These are phyloP conservation scores for Panaeolus papilionaceus DNA, from an alignment of 768 basidiomycete species.

Conservation along the genomic window DNA sequence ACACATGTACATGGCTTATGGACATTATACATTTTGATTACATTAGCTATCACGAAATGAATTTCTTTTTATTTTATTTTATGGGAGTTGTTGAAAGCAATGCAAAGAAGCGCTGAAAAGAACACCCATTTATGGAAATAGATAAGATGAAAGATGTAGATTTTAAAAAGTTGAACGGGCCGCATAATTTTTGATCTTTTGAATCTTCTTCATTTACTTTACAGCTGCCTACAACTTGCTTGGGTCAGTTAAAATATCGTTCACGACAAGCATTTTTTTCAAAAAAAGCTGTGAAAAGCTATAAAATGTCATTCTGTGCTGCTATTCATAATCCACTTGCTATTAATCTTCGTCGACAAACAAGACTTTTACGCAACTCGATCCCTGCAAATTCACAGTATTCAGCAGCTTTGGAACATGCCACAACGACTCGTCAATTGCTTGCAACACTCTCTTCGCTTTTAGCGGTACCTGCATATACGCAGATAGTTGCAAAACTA, in stretches of 20 bases:
- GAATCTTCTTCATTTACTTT: background rate
- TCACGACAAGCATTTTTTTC: slow-evolving; percentile 16
- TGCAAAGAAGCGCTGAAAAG: slow-evolving; percentile 14
- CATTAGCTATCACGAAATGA: background rate
- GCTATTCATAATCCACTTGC: slow-evolving; percentile 61
- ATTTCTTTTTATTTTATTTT: too few species aligned
- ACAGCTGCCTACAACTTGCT: background rate
- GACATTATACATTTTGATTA: slow-evolving; percentile 2
- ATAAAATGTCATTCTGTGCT: slow-evolving; percentile 33
- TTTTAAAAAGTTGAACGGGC: background rate
- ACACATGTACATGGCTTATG: background rate
- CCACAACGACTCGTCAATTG: slow-evolving; percentile 46
- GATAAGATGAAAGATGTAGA: slow-evolving; percentile 15
- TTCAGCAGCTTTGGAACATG: slow-evolving; percentile 42
- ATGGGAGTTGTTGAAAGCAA: background rate
- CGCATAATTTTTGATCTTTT: background rate
- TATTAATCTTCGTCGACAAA: slow-evolving; percentile 64
- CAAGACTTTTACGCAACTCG: slow-evolving; percentile 47
- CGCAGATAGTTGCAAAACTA: slow-evolving; percentile 60
- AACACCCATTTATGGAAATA: background rate
- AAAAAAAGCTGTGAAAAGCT: slow-evolving; percentile 5
- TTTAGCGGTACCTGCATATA: slow-evolving; percentile 66
- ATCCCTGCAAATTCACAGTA: slow-evolving; percentile 51
- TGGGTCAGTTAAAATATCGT: slow-evolving; percentile 2
- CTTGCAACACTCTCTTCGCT: slow-evolving; percentile 64